Conservation (phyloP, 2,329 filamentous ascomycete species). For the Xylariaceae sp. region DNA sequence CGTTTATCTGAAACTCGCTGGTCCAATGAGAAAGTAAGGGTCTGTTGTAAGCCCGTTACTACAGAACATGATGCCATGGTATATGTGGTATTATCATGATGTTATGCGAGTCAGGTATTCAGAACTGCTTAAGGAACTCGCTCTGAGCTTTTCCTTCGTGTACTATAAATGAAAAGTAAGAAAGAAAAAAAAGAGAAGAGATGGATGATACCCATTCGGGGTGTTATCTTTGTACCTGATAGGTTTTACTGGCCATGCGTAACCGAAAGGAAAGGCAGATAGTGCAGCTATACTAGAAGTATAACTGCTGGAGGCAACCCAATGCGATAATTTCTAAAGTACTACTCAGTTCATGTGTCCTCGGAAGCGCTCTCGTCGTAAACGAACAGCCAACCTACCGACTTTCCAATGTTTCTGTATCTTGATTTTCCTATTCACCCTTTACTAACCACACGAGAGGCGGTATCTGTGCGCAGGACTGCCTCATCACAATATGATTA, state of each 20-base stretch:
- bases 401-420: too few relatives aligned
- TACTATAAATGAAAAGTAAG: conserved; percentile 5
- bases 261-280: neutral
- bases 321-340: too few relatives aligned
- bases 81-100: neutral
- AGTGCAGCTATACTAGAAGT: neutral
- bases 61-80: neutral
- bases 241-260: neutral
- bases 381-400: too few relatives aligned
- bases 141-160: conserved; percentile 4
- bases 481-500: too few relatives aligned
- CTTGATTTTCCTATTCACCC: too few relatives aligned
- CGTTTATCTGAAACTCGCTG: neutral
- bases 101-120: neutral
- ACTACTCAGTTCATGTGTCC: too few relatives aligned
- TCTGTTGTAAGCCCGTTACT: neutral
- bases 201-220: conserved; percentile 1
- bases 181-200: neutral
- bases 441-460: too few relatives aligned
- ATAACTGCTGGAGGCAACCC: neutral
- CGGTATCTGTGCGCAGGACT: too few relatives aligned
- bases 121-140: neutral
- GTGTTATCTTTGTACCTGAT: neutral
- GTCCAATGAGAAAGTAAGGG: conserved; percentile 3
- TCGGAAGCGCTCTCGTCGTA: too few relatives aligned